Evolutionary conservation across 2,329 filamentous ascomycete species (phyloP).

Genomic region (Aquanectria penicillioides): DNA sequence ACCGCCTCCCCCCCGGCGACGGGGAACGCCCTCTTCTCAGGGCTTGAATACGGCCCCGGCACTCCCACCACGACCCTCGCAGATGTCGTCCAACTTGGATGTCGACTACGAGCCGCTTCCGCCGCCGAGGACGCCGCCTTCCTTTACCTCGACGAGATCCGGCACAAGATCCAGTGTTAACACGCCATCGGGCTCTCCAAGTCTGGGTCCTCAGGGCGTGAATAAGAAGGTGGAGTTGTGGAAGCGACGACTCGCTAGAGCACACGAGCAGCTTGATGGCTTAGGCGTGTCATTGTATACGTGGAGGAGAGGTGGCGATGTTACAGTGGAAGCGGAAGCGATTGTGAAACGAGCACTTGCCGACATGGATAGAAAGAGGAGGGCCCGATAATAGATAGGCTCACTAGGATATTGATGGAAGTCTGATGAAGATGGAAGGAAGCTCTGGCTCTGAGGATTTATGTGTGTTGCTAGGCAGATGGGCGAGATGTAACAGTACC

Average conservation of each 20-base stretch:
- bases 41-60: constrained; percentile 36
- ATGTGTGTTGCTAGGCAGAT: neutral
- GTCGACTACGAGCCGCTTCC: constrained; percentile 54
- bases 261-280: constrained; percentile 69
- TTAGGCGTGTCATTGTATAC: constrained; percentile 75
- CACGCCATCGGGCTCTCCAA: constrained; percentile 49
- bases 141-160: constrained; percentile 39
- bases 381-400: constrained; percentile 1
- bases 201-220: constrained; percentile 46
- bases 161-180: constrained; percentile 44
- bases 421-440: no score
- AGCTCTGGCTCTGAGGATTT: no score
- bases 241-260: constrained; percentile 72
- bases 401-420: neutral
- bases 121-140: constrained; percentile 40
- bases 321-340: constrained; percentile 71
- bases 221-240: constrained; percentile 81
- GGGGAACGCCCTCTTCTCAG: constrained; percentile 52
- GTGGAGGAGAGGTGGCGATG: constrained; percentile 79
- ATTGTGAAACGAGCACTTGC: constrained; percentile 68
- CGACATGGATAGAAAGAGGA: constrained; percentile 49
- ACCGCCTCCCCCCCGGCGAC: constrained; percentile 59
- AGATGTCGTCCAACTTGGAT: constrained; percentile 51
- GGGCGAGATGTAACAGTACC: constrained; percentile 9
- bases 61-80: constrained; percentile 46